phyloP scores from a whole-genome alignment of 2,329 filamentous ascomycete species.

The Aspergillus novoparasiticus region DNA sequence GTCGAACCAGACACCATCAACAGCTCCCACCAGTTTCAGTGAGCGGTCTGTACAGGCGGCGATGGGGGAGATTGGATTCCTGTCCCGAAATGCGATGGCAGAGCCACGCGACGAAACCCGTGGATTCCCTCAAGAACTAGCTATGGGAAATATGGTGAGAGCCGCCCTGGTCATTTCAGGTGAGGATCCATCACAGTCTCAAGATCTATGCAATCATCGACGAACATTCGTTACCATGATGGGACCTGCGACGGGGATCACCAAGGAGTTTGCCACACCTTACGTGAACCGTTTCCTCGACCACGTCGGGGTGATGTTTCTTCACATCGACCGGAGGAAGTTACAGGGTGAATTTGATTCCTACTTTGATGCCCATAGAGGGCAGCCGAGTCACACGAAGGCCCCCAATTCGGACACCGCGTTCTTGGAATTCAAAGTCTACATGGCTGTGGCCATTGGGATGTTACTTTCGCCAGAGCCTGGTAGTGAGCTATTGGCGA shows the following conservation, averaged over 20 bases:
- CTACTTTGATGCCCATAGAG: neutral
- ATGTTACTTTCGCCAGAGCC: neutral
- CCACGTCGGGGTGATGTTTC: neutral
- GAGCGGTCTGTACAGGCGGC: neutral
- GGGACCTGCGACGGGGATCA: neutral
- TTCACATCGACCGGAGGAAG: neutral
- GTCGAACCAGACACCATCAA: neutral
- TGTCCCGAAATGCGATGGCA: conserved; percentile 36
- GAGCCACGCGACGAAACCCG: conserved; percentile 27
- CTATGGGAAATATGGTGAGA: conserved; percentile 22
- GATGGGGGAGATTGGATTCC: conserved; percentile 23
- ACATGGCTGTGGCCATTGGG: neutral
- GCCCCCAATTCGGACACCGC: neutral
- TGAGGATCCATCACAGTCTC: neutral
- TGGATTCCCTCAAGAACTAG: conserved; percentile 25
- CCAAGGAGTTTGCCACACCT: neutral
- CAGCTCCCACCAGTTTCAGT: neutral
- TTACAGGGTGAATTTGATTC: neutral
- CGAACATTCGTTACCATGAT: neutral
- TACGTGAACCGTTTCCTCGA: neutral
- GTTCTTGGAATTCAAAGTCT: neutral
- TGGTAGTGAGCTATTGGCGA: neutral
- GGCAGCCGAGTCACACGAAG: neutral
- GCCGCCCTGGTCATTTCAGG: conserved; percentile 5
- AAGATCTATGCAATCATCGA: neutral